Base-by-base conservation (phyloP, 176 grass and related monocot genomes). In the Juncus effusus region DNA sequence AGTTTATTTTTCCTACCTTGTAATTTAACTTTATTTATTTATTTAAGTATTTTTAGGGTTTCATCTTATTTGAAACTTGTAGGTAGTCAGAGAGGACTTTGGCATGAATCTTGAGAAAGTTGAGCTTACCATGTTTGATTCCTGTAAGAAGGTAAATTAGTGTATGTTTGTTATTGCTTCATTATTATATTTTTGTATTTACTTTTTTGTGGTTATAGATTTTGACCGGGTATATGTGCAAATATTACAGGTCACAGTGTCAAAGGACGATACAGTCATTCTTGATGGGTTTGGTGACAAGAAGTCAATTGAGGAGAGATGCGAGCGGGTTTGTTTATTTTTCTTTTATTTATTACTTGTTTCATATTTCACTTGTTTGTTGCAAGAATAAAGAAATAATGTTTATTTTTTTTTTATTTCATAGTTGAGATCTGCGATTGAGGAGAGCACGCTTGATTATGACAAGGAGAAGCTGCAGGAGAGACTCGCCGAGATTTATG, bases 251-350 rank as follows among this genome's bases (percentile, higher is more conserved):
- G 94, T 90, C 41, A 99, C 89, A 36, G 78, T 99, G 16, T 93
- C 94, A 35, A 99, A 99, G 84, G 89, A 99, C 66, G 85, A 99
- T 75, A 99, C 94, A 63, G 94, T 99, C 60, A 85, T 99, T 80
- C 89, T 99, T 82, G 85, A 99, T 78, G 19, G 19, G 19, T 28
- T 28, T 28, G 19, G 19, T 28, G 19, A 28, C 19, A 28, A 28
- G 19, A 28, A 28, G 19, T 1, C 19, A 40, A 89, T 99, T 55
- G 89, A 93, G 58, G 89, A 93, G 77, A 89, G 88, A 74, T 85
- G 83, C 36, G 89, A 93, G 6, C 94, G 87, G 72, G 94, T 93
- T 59, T 19, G 10, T 87, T 28, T 28, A 14, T 52, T 49, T 42
- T 51, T 51, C 45, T 37, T 7, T 51, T 51, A 44, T 37, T 8